These are phyloP conservation scores for Tolypocladium tundrense DNA, from an alignment of 2,329 filamentous ascomycete genomes.

Conservation along the genomic window DNA sequence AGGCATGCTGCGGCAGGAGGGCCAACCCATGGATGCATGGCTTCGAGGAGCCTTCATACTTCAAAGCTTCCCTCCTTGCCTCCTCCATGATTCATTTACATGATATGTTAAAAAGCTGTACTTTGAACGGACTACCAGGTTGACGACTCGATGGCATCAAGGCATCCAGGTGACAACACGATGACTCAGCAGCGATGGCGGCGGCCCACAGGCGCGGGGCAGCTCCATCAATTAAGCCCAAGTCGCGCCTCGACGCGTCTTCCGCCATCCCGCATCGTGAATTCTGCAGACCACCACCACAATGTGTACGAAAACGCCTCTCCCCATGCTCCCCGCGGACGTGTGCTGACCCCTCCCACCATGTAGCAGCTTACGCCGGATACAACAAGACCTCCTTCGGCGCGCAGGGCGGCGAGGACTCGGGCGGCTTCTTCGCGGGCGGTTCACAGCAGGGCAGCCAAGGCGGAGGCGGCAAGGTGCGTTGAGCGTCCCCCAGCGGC, in stretches of 20 bases:
- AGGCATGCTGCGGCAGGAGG: not conserved
- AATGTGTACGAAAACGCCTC: conserved; percentile 21
- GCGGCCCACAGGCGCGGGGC: not conserved
- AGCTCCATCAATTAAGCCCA: conserved; percentile 5
- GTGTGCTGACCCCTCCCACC: not conserved
- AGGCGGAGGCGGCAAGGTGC: conserved; percentile 34
- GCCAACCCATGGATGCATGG: not conserved
- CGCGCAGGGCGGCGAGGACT: conserved; percentile 46
- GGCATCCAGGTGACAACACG: not conserved
- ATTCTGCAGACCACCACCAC: not conserved
- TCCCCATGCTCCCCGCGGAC: not conserved
- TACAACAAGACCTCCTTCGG: conserved; percentile 38
- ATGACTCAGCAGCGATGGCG: not conserved
- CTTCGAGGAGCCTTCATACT: not conserved
- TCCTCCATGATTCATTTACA: no score
- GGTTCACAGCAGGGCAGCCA: conserved; percentile 52
- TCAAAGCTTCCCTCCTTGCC: not conserved
- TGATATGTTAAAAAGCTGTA: no score
- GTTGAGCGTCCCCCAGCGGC: not conserved
- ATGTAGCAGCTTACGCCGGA: conserved; percentile 37
- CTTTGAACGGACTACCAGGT: no score
- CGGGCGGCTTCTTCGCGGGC: conserved; percentile 50
- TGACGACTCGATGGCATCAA: not conserved
- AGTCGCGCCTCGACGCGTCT: conserved; percentile 9
- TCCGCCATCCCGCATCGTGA: conserved; percentile 1